These are phyloP conservation scores for Sodiomyces alkalinus DNA, from an alignment of 2,329 filamentous ascomycete species.

Conservation along the genomic window DNA sequence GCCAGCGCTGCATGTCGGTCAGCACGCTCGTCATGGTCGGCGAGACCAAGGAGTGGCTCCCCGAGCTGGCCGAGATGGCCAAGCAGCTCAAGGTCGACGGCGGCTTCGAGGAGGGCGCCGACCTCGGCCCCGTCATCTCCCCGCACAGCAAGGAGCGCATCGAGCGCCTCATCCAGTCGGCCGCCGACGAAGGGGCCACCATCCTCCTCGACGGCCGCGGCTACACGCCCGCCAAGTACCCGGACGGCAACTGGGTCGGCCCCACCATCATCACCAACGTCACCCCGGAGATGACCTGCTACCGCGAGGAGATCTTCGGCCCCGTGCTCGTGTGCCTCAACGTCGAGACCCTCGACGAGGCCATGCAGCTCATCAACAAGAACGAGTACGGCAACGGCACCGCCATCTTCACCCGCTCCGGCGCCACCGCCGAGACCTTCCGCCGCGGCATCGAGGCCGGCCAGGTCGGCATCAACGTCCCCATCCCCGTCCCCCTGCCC, in stretches of 20 bases:
- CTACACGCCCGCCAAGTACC: constrained; percentile 61
- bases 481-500: constrained; percentile 56
- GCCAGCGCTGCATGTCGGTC: constrained; percentile 76
- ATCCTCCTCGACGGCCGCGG: constrained; percentile 72
- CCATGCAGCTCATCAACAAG: constrained; percentile 65
- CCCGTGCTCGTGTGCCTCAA: constrained; percentile 73
- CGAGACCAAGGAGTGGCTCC: constrained; percentile 71
- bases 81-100: constrained; percentile 61
- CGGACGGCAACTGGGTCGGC: constrained; percentile 72
- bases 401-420: constrained; percentile 70
- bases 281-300: constrained; percentile 68
- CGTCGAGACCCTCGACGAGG: constrained; percentile 63
- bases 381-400: constrained; percentile 83
- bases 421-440: constrained; percentile 63
- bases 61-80: constrained; percentile 62
- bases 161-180: constrained; percentile 58
- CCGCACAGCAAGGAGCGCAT: constrained; percentile 68
- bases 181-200: constrained; percentile 66
- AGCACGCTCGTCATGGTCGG: constrained; percentile 73
- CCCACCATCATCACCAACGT: constrained; percentile 76
- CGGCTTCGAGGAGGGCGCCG: constrained; percentile 66
- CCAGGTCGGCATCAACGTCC: constrained; percentile 76
- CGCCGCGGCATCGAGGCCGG: constrained; percentile 70
- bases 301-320: constrained; percentile 74
- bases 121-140: constrained; percentile 70